Evolutionary conservation across 345 rosid genomes (phyloP).

Genomic region (Eucalyptus pumila): DNA sequence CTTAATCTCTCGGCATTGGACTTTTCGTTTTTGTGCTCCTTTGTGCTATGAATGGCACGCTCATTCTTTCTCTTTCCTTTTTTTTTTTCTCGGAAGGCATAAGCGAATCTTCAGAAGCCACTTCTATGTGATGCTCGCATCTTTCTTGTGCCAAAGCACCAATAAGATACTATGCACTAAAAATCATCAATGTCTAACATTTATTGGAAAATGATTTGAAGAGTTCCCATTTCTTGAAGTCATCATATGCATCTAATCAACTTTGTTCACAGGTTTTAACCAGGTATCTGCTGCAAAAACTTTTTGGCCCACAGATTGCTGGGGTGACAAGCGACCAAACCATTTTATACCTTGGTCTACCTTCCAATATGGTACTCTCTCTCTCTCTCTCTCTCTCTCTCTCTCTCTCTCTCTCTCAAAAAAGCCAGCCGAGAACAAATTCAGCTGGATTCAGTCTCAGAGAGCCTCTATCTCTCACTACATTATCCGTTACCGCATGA

Average conservation of each 20-base stretch:
- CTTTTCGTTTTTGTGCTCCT: not conserved
- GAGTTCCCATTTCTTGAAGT: not conserved
- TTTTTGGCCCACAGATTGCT: conserved; percentile 41
- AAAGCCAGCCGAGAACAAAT: not conserved
- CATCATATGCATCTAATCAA: not conserved
- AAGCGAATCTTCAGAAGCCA: not conserved
- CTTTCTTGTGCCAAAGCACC: not conserved
- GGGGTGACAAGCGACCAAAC: conserved; percentile 44
- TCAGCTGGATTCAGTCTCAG: not conserved
- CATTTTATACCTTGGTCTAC: conserved; percentile 66
- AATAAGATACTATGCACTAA: not conserved
- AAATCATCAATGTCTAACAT: not conserved
- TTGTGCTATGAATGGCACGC: not conserved
- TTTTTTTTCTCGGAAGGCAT: not conserved
- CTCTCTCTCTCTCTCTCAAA: no score
- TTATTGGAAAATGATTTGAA: not conserved
- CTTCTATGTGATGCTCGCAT: not conserved
- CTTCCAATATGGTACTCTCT: conserved; percentile 59
- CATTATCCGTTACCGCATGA: conserved; percentile 18
- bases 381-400: conserved; percentile 1
- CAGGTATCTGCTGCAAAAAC: conserved; percentile 55
- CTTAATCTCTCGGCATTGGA: not conserved
- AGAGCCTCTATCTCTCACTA: not conserved
- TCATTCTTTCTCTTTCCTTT: not conserved
- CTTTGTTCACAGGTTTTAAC: conserved; percentile 46